phyloP scores from a whole-genome alignment of 1,284 basidiomycete genomes.

The Cryptococcus depauperatus region DNA sequence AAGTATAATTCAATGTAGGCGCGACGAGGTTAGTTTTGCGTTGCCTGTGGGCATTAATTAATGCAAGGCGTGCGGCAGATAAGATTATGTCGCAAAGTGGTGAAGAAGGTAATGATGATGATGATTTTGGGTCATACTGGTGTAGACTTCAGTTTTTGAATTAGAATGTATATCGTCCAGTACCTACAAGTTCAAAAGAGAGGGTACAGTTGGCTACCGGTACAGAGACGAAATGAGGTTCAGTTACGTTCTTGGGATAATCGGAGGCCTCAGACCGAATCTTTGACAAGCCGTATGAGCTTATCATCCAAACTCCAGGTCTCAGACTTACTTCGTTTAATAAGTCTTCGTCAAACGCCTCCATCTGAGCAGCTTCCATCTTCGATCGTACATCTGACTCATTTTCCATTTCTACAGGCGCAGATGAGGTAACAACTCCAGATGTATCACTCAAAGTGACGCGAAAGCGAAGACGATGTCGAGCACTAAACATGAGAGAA shows the following conservation, averaged over 20 bases:
- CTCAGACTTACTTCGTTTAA: conserved; percentile 34
- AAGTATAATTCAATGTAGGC: neutral
- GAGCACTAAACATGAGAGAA: conserved; percentile 29
- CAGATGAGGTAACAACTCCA: conserved; percentile 13
- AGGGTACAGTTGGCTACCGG: conserved; percentile 23
- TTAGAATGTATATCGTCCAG: neutral
- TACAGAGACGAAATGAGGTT: conserved; percentile 15
- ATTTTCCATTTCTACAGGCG: conserved; percentile 2
- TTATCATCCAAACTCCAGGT: neutral
- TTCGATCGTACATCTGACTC: conserved; percentile 14
- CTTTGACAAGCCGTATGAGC: conserved; percentile 4
- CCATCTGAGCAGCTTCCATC: conserved; percentile 36
- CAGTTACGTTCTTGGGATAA: conserved; percentile 16
- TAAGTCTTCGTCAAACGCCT: conserved; percentile 43
- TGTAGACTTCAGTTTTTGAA: too few species aligned
- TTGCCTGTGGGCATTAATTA: conserved; percentile 26
- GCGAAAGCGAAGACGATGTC: conserved; percentile 25
- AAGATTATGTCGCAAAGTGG: conserved; percentile 31
- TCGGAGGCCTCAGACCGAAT: conserved; percentile 22
- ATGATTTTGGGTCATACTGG: conserved; percentile 28
- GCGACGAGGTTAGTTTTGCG: conserved; percentile 27
- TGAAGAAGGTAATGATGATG: conserved; percentile 5
- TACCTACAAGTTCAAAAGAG: conserved; percentile 27
- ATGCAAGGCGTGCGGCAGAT: conserved; percentile 19
- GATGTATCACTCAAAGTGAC: conserved; percentile 15